Evolutionary conservation across 306 rosid species (phyloP).

Genomic region (Benincasa hispida): DNA sequence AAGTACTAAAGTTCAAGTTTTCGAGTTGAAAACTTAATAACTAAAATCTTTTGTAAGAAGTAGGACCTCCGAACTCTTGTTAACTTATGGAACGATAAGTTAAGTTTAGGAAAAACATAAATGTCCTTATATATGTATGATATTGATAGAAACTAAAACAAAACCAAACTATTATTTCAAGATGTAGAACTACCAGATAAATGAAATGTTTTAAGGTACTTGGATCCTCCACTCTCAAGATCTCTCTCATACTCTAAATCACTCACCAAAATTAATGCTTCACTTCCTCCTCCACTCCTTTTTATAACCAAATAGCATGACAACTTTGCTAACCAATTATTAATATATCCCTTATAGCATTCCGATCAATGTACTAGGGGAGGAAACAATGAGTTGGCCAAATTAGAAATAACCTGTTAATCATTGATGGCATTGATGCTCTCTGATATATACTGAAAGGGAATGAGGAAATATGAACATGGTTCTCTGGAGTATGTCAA

Average conservation of each 20-base stretch:
- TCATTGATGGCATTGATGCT: neutral
- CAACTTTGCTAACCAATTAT: no score
- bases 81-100: neutral
- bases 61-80: neutral
- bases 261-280: no score
- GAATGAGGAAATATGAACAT: neutral
- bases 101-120: neutral
- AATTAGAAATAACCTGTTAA: neutral
- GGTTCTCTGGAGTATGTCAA: neutral
- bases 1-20: neutral
- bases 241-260: no score
- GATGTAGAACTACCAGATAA: no score
- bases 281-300: no score
- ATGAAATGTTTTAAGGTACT: no score
- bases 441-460: neutral
- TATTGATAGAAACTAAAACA: no score
- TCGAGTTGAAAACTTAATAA: neutral
- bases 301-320: no score
- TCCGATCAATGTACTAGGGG: neutral
- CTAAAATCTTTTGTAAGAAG: neutral
- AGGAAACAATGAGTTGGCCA: neutral
- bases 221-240: no score
- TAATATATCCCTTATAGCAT: no score
- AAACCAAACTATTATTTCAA: no score
- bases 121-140: neutral